Evolutionary conservation across 2,329 filamentous ascomycete species (phyloP), one percentile per base, ranked within the genome.

Genomic region (Teratosphaeria nubilosa): DNA sequence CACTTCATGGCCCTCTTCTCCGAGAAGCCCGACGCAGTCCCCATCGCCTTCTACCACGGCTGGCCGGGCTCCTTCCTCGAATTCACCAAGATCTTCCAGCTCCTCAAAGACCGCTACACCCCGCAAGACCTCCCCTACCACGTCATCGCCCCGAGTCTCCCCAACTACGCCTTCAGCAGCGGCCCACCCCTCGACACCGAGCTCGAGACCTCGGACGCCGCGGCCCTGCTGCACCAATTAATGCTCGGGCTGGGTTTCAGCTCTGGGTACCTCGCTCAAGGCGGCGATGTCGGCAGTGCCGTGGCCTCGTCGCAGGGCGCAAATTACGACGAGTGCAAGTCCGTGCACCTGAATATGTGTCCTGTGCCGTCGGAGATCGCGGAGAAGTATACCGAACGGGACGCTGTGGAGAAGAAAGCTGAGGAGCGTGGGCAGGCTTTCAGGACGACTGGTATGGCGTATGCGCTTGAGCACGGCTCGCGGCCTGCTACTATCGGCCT

Each of bases 1-100:
- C 81, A 84, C 63, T 84, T 84, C 65, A 69, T 75, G 1, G 81
- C 75, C 0, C 70, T 84, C 0, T 84, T 84, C 60, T 83, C 81
- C 0, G 62, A 73, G 45, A 77, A 75, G 34, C 50, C 67, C n/a
- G 69, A 73, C 52, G 73, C 74, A 4, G 67, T 71, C 11, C 72
- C 72, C 1, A 65, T 74, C 16, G 65, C 71, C 2, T 72, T 72
- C 58, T 65, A 65, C 20, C 72, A 74, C 57, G 71, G 71, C 53
- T 73, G 71, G 72, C 72, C 72, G 3, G 71, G 72, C 11, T 68
- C 64, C 9, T 72, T 74, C 55, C 58, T 71, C 11, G 72, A 74
- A 57, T 70, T 71, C 37, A 48, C 61, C 5, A 63, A 64, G 16
- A 61, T 73, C 16, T 63, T 74, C 14, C 59, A 60, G 9, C 58